A percentile compares a stretch with the other conserved stretches of the same genome.
Conservation (phyloP, 345 rosid species). For the Hypericum androsaemum region DNA sequence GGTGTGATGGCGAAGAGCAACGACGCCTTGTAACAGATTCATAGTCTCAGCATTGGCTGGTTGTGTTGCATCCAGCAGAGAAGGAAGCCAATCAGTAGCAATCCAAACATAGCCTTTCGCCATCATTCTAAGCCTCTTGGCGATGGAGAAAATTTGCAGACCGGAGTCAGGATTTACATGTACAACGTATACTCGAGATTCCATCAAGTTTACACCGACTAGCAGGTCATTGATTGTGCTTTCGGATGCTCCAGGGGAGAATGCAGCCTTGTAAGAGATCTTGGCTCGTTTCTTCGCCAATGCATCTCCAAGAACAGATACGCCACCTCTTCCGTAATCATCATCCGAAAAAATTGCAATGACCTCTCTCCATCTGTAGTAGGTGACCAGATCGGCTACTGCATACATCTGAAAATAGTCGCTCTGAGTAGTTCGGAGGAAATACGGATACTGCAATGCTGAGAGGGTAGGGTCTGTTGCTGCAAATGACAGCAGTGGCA, state of each 20-base stretch:
- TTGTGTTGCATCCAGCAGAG: conserved; percentile 52
- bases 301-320: conserved; percentile 42
- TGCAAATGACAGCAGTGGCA: conserved; percentile 73
- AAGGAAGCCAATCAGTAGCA: conserved; percentile 88
- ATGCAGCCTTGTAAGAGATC: conserved; percentile 44
- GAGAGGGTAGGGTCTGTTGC: conserved; percentile 94
- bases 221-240: conserved; percentile 31
- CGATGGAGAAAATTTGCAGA: conserved; percentile 46
- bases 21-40: conserved; percentile 79
- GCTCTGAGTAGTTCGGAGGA: conserved; percentile 57
- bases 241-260: conserved; percentile 34
- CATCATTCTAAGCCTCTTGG: conserved; percentile 67
- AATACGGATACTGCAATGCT: conserved; percentile 66
- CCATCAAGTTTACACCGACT: conserved; percentile 35
- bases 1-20: conserved; percentile 70
- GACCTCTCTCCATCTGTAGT: conserved; percentile 70
- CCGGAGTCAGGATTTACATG: conserved; percentile 62
- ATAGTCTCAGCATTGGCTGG: conserved; percentile 29
- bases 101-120: conserved; percentile 59
- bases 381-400: conserved; percentile 49
- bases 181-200: conserved; percentile 69
- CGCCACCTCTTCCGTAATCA: conserved; percentile 75
- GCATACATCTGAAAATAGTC: conserved; percentile 80
- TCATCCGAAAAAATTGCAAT: conserved; percentile 61
- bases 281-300: conserved; percentile 39